These are phyloP conservation scores for Brassica hybrid DNA, from an alignment of 441 rosid genomes.

Conservation along the genomic window DNA sequence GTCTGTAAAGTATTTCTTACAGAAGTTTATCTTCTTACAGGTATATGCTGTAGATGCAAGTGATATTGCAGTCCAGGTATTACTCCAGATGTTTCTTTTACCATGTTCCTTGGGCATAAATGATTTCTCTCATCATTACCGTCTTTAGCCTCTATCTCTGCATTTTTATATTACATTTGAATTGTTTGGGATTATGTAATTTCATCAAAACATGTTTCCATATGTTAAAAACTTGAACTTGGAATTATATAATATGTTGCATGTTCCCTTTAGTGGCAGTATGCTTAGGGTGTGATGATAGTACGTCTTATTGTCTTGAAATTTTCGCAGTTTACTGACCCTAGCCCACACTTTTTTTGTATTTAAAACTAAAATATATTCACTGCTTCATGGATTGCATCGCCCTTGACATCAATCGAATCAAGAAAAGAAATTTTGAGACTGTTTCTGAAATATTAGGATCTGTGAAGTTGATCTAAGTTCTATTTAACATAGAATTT, in stretches of 20 bases:
- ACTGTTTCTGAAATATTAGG: slow-evolving; percentile 2
- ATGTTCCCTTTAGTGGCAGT: slow-evolving; percentile 6
- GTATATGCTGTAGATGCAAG: slow-evolving; percentile 99
- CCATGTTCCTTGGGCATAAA: not conserved
- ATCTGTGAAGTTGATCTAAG: slow-evolving; percentile 13
- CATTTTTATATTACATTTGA: not conserved
- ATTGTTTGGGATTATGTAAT: not conserved
- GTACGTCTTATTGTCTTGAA: slow-evolving; percentile 4
- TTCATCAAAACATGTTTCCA: not conserved
- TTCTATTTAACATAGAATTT: not conserved
- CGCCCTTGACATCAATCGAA: slow-evolving; percentile 15
- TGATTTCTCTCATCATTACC: no score
- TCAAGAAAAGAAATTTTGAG: slow-evolving; percentile 4
- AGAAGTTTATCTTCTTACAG: slow-evolving; percentile 44
- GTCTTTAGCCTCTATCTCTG: not conserved
- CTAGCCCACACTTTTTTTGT: not conserved
- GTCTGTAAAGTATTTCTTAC: no score
- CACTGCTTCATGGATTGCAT: slow-evolving; percentile 17
- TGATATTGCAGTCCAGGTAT: slow-evolving; percentile 95
- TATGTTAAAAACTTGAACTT: not conserved
- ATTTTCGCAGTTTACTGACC: not conserved
- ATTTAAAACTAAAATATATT: not conserved
- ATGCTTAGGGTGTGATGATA: slow-evolving; percentile 15
- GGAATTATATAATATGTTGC: not conserved
- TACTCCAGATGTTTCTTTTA: slow-evolving; percentile 4